Conservation (phyloP, 2,329 filamentous ascomycete species). For the Diaporthe sp. region DNA sequence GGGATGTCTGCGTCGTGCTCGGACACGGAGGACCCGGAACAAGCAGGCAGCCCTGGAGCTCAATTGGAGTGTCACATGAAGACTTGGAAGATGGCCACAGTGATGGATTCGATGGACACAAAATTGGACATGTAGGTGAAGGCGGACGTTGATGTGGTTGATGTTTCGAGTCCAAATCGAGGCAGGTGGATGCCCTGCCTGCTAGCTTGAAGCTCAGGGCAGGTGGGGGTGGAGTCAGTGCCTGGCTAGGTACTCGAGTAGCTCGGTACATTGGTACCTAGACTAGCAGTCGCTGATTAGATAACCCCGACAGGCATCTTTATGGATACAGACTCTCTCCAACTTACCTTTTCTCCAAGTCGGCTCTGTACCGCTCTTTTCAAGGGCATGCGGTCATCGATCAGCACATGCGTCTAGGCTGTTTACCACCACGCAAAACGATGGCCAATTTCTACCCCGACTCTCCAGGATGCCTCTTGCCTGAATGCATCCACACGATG, state of each 20-base stretch:
- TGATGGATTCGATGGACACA: neutral
- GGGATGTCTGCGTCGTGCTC: neutral
- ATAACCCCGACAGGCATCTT: no score
- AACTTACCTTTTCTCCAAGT: no score
- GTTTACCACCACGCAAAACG: no score
- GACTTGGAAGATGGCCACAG: neutral
- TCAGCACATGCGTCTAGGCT: no score
- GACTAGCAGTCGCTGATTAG: no score
- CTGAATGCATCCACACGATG: no score
- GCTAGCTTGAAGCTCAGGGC: neutral
- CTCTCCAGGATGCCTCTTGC: no score
- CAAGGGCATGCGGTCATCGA: no score
- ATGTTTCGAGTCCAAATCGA: neutral
- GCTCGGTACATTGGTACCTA: neutral
- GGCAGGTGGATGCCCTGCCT: neutral
- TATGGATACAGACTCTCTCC: no score
- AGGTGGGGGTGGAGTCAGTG: neutral
- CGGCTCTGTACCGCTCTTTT: no score
- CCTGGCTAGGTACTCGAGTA: neutral
- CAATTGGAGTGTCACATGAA: neutral
- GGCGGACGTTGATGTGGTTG: neutral
- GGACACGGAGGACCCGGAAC: neutral
- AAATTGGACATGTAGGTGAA: neutral
- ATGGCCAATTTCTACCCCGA: no score
- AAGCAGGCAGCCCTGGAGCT: neutral